A percentile compares a stretch with the other conserved stretches of the same genome.
These are phyloP conservation scores for Suillus subalutaceus DNA, from an alignment of 768 basidiomycete species.

Conservation along the genomic window DNA sequence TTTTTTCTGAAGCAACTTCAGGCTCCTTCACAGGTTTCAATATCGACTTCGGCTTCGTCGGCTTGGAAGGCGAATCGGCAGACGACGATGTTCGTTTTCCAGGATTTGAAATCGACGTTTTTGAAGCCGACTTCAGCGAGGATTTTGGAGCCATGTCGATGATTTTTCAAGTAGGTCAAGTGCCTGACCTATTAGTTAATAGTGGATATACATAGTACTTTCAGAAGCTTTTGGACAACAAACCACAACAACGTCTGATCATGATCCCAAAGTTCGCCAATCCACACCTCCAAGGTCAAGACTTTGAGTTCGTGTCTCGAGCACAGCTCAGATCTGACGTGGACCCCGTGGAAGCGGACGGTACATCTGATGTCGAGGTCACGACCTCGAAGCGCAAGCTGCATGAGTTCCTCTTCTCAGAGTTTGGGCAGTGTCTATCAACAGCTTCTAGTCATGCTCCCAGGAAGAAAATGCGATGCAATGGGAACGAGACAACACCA, in stretches of 20 bases:
- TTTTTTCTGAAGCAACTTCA: slow-evolving; percentile 4
- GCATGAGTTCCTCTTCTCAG: slow-evolving; percentile 24
- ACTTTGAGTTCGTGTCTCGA: slow-evolving; percentile 40
- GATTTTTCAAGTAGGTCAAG: neutral
- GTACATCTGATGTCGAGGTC: slow-evolving; percentile 3
- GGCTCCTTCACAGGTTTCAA: slow-evolving; percentile 5
- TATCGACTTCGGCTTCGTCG: slow-evolving; percentile 10
- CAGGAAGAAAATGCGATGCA: slow-evolving; percentile 10
- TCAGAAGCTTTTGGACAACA: slow-evolving; percentile 14
- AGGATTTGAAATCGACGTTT: slow-evolving; percentile 23
- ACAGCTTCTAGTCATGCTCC: neutral
- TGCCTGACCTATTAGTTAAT: slow-evolving; percentile 1
- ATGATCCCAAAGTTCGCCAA: slow-evolving; percentile 48
- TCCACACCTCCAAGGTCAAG: slow-evolving; percentile 44
- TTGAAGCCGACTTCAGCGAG: slow-evolving; percentile 12
- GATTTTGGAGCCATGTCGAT: slow-evolving; percentile 9
- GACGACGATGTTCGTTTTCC: slow-evolving; percentile 16
- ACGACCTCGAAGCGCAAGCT: slow-evolving; percentile 23
- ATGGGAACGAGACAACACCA: slow-evolving; percentile 8
- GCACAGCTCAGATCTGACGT: slow-evolving; percentile 24
- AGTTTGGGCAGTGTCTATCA: slow-evolving; percentile 22
- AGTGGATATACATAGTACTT: neutral
- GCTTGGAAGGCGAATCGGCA: slow-evolving; percentile 14
- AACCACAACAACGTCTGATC: slow-evolving; percentile 21
- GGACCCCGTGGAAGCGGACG: slow-evolving; percentile 16